Evolutionary conservation across 345 rosid genomes (phyloP).

Genomic region (Rhodomyrtus tomentosa): DNA sequence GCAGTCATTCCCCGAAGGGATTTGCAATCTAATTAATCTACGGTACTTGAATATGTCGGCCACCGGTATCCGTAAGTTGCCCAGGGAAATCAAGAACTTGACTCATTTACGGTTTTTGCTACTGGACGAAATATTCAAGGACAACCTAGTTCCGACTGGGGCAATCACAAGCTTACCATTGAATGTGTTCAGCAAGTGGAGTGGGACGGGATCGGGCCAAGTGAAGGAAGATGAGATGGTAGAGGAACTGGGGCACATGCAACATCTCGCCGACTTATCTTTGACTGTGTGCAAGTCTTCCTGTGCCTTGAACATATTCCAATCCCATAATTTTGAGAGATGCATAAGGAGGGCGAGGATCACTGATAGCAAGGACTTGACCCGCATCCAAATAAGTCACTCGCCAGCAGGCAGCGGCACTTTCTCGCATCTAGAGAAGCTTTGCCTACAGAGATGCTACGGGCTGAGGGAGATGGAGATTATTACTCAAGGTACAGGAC

Average conservation of each 20-base stretch:
- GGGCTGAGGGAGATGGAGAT: background rate
- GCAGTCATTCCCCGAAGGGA: background rate
- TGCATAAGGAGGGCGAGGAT: background rate
- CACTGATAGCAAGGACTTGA: accelerated
- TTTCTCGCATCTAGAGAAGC: background rate
- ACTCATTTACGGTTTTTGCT: background rate
- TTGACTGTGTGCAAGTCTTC: accelerated
- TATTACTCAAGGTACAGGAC: background rate
- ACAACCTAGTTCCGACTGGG: background rate
- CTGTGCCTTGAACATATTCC: background rate
- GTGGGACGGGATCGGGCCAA: background rate
- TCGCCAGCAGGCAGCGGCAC: accelerated
- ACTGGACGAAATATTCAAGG: accelerated
- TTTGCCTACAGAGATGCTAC: accelerated
- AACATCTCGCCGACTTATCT: background rate
- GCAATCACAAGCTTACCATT: background rate
- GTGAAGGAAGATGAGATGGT: background rate
- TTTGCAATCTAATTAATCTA: background rate
- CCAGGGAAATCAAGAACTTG: background rate
- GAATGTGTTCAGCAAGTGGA: background rate
- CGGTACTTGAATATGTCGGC: background rate
- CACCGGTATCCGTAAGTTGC: accelerated
- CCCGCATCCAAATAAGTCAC: background rate
- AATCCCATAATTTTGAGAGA: background rate
- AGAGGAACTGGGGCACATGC: background rate